These are phyloP conservation scores for Linum lewisii DNA, from an alignment of 345 rosid species.

Conservation along the genomic window DNA sequence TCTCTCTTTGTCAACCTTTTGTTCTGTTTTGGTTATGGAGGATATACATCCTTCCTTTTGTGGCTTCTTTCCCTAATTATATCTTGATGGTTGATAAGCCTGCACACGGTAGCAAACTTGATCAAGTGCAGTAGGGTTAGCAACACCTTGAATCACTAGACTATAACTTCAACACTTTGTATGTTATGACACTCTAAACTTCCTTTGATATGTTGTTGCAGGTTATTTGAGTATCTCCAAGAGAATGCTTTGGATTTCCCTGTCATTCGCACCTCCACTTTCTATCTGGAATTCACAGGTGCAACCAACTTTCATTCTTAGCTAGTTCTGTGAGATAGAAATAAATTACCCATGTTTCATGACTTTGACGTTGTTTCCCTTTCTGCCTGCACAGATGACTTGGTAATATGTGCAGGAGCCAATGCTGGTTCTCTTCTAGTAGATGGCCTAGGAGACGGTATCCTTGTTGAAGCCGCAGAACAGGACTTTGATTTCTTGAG, in stretches of 20 bases:
- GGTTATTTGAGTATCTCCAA: constrained; percentile 77
- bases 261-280: constrained; percentile 84
- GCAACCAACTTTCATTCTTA: constrained; percentile 8
- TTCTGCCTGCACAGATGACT: constrained; percentile 60
- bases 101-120: no score
- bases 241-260: constrained; percentile 64
- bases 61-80: no score
- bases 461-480: constrained; percentile 72
- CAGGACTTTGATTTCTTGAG: constrained; percentile 88
- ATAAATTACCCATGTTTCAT: constrained; percentile 4
- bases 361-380: constrained; percentile 11
- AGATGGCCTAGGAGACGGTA: constrained; percentile 95
- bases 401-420: constrained; percentile 83
- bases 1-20: no score
- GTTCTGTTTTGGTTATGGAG: no score
- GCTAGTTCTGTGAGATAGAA: constrained; percentile 5
- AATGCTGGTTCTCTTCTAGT: constrained; percentile 83
- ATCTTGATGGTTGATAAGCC: no score
- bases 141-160: no score
- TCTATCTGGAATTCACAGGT: constrained; percentile 71
- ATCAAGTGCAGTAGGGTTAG: no score
- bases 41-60: no score
- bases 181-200: constrained; percentile 4
- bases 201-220: constrained; percentile 23
- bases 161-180: no score